phyloP scores from a whole-genome alignment of 2,329 filamentous ascomycete genomes.

The Nigrograna mackinnonii region DNA sequence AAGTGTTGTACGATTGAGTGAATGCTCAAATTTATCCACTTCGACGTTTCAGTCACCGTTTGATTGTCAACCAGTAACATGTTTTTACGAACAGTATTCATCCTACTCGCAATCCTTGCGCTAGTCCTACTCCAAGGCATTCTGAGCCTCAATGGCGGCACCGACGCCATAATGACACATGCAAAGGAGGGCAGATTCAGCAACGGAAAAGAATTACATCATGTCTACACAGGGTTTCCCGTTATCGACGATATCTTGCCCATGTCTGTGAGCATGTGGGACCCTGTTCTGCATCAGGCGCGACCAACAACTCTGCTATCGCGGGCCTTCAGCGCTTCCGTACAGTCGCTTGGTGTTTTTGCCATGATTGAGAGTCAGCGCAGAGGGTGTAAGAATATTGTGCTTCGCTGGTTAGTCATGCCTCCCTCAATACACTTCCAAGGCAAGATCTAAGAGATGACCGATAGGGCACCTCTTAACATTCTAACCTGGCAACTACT shows the following conservation, averaged over 20 bases:
- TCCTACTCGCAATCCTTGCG: background rate
- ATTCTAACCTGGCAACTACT: background rate
- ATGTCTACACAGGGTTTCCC: constrained; percentile 1
- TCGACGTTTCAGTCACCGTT: too few relatives aligned
- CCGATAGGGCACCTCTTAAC: constrained; percentile 1
- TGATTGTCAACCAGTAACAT: background rate
- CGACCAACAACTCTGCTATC: background rate
- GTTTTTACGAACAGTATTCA: background rate
- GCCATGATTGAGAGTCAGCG: constrained; percentile 1
- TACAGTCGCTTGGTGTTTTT: constrained; percentile 1
- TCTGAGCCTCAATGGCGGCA: background rate
- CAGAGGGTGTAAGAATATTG: background rate
- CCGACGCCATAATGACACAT: constrained; percentile 1
- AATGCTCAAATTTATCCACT: too few relatives aligned
- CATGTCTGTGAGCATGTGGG: background rate
- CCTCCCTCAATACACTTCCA: background rate
- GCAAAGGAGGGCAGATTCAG: background rate
- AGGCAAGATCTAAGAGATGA: background rate
- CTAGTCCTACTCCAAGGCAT: background rate
- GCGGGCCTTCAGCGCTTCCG: background rate
- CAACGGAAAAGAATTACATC: background rate
- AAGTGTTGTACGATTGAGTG: too few relatives aligned
- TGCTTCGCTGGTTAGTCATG: constrained; percentile 1
- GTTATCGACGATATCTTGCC: background rate
- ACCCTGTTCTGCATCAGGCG: background rate